phyloP scores from a whole-genome alignment of 1,284 basidiomycete genomes.

The Microbotryum silenes-acaulis region DNA sequence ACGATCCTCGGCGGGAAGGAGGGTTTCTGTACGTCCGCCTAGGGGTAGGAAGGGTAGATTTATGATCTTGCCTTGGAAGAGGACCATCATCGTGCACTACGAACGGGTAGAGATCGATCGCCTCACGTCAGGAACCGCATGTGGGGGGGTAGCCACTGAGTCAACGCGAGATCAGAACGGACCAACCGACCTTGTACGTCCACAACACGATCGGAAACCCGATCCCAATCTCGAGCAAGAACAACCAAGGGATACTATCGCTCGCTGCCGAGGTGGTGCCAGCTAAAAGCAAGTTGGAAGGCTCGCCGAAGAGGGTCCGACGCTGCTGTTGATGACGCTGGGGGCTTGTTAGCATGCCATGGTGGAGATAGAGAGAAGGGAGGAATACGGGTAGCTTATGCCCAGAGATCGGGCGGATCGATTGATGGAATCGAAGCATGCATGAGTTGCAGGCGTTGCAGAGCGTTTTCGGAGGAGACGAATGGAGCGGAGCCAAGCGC shows the following conservation, averaged over 20 bases:
- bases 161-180: background rate
- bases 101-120: background rate
- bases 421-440: no score
- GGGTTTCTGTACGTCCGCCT: slow-evolving; percentile 43
- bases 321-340: no score
- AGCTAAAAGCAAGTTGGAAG: slow-evolving; percentile 11
- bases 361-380: no score
- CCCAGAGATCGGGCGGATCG: no score
- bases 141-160: no score
- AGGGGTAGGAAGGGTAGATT: slow-evolving; percentile 51
- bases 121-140: background rate
- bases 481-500: no score
- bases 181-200: slow-evolving; percentile 45
- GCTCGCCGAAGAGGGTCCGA: background rate
- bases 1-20: slow-evolving; percentile 35
- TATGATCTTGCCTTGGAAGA: slow-evolving; percentile 51
- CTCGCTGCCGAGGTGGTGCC: slow-evolving; percentile 1
- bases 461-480: no score
- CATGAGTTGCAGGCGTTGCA: no score
- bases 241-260: slow-evolving; percentile 3
- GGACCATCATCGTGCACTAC: slow-evolving; percentile 48
- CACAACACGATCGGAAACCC: slow-evolving; percentile 46
- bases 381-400: no score
- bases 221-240: slow-evolving; percentile 31
- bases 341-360: no score